These are phyloP conservation scores for Candida succiphila DNA, from an alignment of 805 yeast genomes.

Conservation along the genomic window DNA sequence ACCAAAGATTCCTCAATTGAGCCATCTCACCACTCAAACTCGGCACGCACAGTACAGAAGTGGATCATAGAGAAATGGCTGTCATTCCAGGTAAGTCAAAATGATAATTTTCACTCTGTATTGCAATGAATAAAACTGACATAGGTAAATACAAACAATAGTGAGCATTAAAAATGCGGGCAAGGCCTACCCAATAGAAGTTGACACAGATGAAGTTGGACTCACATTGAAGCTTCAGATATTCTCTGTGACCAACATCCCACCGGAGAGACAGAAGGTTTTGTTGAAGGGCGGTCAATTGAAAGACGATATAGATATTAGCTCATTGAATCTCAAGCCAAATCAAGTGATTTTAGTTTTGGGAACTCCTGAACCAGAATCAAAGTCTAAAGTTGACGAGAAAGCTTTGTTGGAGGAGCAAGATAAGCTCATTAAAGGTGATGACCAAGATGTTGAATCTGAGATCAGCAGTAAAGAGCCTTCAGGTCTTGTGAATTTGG, in stretches of 20 bases:
- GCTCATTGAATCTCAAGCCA: constrained; percentile 45
- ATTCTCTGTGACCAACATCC: constrained; percentile 66
- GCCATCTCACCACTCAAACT: no score
- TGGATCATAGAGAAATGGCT: no score
- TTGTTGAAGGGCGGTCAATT: constrained; percentile 85
- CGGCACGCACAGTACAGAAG: no score
- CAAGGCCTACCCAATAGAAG: constrained; percentile 47
- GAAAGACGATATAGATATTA: constrained; percentile 50
- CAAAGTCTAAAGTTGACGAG: constrained; percentile 28
- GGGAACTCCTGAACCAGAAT: constrained; percentile 74
- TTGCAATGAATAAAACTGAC: no score
- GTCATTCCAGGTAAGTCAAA: no score
- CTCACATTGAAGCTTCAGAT: constrained; percentile 58
- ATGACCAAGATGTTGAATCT: constrained; percentile 31
- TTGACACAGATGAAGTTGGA: constrained; percentile 49
- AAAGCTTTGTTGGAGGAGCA: constrained; percentile 63
- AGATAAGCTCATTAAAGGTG: constrained; percentile 7
- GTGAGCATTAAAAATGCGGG: constrained; percentile 76
- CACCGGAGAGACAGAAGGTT: constrained; percentile 84
- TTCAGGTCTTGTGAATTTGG: constrained; percentile 58
- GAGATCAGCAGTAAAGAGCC: constrained; percentile 36
- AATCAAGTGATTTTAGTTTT: constrained; percentile 74
- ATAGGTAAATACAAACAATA: no score
- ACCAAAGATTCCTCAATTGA: no score
- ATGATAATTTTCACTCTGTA: no score